Conservation (phyloP, 2,329 filamentous ascomycete species). For the Cyphellophora attinorum region DNA sequence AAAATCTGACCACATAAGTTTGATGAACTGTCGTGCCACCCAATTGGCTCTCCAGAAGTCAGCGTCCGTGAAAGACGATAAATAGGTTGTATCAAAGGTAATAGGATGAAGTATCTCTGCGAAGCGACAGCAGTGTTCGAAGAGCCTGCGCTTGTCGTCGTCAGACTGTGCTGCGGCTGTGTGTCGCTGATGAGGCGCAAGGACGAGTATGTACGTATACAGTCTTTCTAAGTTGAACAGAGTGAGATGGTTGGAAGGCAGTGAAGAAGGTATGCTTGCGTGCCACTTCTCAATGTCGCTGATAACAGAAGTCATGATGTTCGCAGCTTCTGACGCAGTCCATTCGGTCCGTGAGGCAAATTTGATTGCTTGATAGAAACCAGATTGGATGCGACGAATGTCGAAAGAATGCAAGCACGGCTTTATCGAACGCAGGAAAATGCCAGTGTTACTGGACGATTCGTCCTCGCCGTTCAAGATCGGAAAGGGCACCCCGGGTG, state of each 20-base stretch:
- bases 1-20: constrained; percentile 45
- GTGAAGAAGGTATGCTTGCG: constrained; percentile 58
- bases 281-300: constrained; percentile 66
- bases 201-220: constrained; percentile 83
- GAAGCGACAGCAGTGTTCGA: constrained; percentile 79
- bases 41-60: constrained; percentile 79
- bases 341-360: constrained; percentile 46
- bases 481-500: constrained; percentile 65
- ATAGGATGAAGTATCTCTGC: constrained; percentile 64
- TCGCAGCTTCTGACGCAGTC: constrained; percentile 59
- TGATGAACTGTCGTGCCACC: constrained; percentile 48
- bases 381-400: constrained; percentile 75
- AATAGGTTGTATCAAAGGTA: constrained; percentile 48
- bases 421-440: constrained; percentile 51
- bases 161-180: constrained; percentile 54
- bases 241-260: constrained; percentile 57
- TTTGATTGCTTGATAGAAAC: constrained; percentile 82
- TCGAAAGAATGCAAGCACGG: constrained; percentile 70
- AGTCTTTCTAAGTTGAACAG: constrained; percentile 81
- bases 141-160: constrained; percentile 71
- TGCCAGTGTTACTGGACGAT: constrained; percentile 18
- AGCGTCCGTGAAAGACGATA: constrained; percentile 71
- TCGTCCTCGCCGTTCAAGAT: constrained; percentile 31
- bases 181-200: constrained; percentile 68
- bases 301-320: constrained; percentile 29